Evolutionary conservation across 1,139 yeast species (phyloP), one percentile per base, ranked within the genome.

Genomic region (Kurtzmaniella natalensis): DNA sequence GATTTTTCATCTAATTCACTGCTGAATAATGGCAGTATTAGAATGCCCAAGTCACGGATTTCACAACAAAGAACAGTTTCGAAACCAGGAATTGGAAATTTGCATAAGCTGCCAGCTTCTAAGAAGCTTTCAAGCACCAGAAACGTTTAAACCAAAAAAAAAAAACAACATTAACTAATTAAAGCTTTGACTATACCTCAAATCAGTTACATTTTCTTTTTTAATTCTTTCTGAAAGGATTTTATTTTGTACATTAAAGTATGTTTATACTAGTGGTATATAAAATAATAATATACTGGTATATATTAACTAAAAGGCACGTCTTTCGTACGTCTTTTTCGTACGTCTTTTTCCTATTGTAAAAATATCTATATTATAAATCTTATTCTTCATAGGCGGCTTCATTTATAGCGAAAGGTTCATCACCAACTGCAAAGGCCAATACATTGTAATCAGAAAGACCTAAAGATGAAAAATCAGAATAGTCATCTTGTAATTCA

Each of bases 351-450:
- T n/a, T n/a, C n/a, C n/a, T n/a, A n/a, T n/a, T n/a, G n/a, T n/a
- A n/a, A n/a, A n/a, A n/a, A n/a, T n/a, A n/a, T n/a, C n/a, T n/a
- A n/a, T n/a, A n/a, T n/a, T n/a, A n/a, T n/a, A n/a, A n/a, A n/a
- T n/a, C n/a, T 34, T 51, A 45, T 37, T 65, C 72, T 28, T 64
- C 70, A 45, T 62, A 64, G 23, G 63, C 61, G 1, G 77, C 72
- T 42, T 69, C 72, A 6, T 52, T 51, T 7, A 72, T 59, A 20
- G 47, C 42, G 41, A 70, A 71, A 2, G 47, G 53, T 31, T 66
- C 73, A 25, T 64, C 70, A 3, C 43, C 46, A 30, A 57, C 48
- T 10, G 61, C 62, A 48, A 75, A 74, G 2, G 72, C 72, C 19
- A 70, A 38, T 10, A 64, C 53, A 33, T 63, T 67, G 37, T 60